Evolutionary conservation across 768 basidiomycete genomes (phyloP).

Genomic region (Tubosaeta brunneosetosa): DNA sequence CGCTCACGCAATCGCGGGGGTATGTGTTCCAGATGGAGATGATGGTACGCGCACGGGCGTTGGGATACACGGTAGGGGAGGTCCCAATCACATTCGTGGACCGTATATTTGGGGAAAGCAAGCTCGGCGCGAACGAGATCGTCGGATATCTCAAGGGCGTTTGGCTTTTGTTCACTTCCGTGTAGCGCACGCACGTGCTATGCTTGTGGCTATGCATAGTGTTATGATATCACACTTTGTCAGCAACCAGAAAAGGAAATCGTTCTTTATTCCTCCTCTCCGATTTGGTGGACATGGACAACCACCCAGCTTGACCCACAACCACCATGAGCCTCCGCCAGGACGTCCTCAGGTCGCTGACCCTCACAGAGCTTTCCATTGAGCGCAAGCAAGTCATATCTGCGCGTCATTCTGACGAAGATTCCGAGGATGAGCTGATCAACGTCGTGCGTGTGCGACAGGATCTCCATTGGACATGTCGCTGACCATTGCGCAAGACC

Average conservation of each 20-base stretch:
- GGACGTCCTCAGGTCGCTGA: slow-evolving; percentile 59
- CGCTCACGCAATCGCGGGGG: slow-evolving; percentile 78
- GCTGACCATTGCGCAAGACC: slow-evolving; percentile 37
- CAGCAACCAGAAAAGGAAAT: slow-evolving; percentile 12
- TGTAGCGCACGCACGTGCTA: slow-evolving; percentile 38
- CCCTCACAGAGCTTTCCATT: slow-evolving; percentile 31
- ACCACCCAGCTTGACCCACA: slow-evolving; percentile 3
- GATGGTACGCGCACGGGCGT: slow-evolving; percentile 83
- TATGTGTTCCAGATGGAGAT: slow-evolving; percentile 99
- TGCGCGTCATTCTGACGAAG: slow-evolving; percentile 33
- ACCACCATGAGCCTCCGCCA: slow-evolving; percentile 64
- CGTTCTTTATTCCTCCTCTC: background rate
- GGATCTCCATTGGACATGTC: slow-evolving; percentile 1
- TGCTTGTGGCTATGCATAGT: background rate
- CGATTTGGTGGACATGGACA: background rate
- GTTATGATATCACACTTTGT: slow-evolving; percentile 23
- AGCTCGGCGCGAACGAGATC: slow-evolving; percentile 83
- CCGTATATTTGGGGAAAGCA: slow-evolving; percentile 90
- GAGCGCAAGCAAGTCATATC: slow-evolving; percentile 20
- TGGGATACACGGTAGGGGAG: slow-evolving; percentile 85
- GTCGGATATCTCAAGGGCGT: slow-evolving; percentile 86
- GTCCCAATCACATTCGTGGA: slow-evolving; percentile 95
- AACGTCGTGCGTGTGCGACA: slow-evolving; percentile 52
- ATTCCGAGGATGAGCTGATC: slow-evolving; percentile 66
- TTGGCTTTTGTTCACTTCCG: slow-evolving; percentile 69